Conservation (phyloP, 495 filamentous ascomycete species). For the Thermothielavioides terrestris region DNA sequence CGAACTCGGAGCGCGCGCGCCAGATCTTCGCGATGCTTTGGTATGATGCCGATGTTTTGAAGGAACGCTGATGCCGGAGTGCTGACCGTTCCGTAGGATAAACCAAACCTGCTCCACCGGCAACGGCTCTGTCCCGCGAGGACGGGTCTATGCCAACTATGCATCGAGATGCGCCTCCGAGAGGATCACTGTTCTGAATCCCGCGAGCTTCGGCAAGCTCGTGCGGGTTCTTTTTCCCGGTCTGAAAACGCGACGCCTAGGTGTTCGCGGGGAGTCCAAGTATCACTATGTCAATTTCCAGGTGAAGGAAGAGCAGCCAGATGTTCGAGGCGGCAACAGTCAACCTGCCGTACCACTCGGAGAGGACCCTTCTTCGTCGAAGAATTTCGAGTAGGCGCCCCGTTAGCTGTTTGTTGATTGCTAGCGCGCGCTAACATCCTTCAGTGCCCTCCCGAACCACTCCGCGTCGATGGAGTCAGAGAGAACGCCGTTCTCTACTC, state of each 20-base stretch:
- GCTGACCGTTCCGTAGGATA: constrained; percentile 51
- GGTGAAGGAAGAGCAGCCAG: constrained; percentile 54
- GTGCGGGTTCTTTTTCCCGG: constrained; percentile 93
- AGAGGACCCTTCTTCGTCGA: constrained; percentile 29
- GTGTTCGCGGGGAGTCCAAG: constrained; percentile 93
- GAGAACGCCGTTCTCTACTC: constrained; percentile 62
- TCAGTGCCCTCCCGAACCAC: constrained; percentile 22
- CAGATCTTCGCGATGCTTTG: constrained; percentile 98
- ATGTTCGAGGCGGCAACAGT: constrained; percentile 28
- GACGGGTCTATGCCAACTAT: constrained; percentile 89
- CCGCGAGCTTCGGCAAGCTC: constrained; percentile 94
- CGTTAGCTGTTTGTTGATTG: neutral
- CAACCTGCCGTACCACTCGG: constrained; percentile 32
- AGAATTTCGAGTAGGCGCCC: constrained; percentile 34
- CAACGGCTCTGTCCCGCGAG: constrained; percentile 77
- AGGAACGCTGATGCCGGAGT: constrained; percentile 5
- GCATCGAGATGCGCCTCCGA: constrained; percentile 84
- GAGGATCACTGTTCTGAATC: constrained; percentile 85
- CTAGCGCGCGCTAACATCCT: constrained; percentile 1
- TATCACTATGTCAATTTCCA: constrained; percentile 94
- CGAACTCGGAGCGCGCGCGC: constrained; percentile 86
- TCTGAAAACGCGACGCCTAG: constrained; percentile 81
- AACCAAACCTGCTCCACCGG: constrained; percentile 71
- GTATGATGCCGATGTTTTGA: constrained; percentile 41
- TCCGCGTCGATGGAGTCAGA: constrained; percentile 34